Evolutionary conservation across 352 stramenopile genomes (phyloP), one percentile per base, ranked within the genome.

Genomic region (Phytopythium sindhum): DNA sequence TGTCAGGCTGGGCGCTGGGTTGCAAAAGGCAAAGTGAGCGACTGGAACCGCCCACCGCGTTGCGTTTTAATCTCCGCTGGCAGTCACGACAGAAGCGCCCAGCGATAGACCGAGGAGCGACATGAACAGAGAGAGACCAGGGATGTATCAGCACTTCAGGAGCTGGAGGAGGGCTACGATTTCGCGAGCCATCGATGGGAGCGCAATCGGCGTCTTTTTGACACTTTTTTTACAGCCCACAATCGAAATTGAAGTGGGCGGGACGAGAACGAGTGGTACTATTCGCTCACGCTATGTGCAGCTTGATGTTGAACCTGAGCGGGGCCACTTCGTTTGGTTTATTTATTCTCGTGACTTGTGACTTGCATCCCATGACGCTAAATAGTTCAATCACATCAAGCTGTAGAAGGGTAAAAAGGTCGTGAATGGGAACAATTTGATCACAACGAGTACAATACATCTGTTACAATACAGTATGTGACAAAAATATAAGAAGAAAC

Each of bases 1-100:
- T n/a, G 39, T 15, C 17, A 8, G 47, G 24, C 7, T 56, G 28
- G 8, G 29, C 17, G 51, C 51, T 57, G 6, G 51, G 29, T 19
- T 28, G 51, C 51, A 6, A 57, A 57, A 57, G 51, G 1, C 17
- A 24, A 42, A 57, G 28, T 57, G 51, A 57, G 51, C 12, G 29
- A 23, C 26, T 10, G 4, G 24, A 28, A 15, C 11, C 44, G 44
- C 0, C 23, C 3, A 6, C 23, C 47, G 47, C 41, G 14, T 2
- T 9, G 12, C 5, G 15, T 8, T 47, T 33, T 33, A 52, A 29
- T 52, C 31, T 8, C 4, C 31, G 4, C 31, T 35, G 31, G 8
- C 31, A 8, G 31, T 35, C 4, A 35, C 31, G 31, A 35, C 31
- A 8, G 31, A 35, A 8, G 31, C 4, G 31, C n/a, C n/a, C n/a